phyloP scores from a whole-genome alignment of 2,329 filamentous ascomycete species.

The Cephalotrichum gorgonifer region DNA sequence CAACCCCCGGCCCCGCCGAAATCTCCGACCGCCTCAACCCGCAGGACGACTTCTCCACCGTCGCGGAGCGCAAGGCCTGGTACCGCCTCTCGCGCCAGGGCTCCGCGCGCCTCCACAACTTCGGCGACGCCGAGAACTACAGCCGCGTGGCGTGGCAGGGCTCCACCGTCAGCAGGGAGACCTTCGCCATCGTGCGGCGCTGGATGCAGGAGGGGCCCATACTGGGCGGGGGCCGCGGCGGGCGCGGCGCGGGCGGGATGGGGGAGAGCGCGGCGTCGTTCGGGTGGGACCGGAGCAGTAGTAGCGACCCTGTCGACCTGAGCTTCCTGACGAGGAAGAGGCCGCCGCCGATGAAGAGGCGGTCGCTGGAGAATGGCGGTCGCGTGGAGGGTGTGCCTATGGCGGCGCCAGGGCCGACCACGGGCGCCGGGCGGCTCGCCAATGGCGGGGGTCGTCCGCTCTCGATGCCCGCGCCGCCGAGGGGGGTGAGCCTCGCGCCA shows the following conservation, averaged over 20 bases:
- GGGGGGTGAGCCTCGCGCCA: background rate
- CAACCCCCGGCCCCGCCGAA: conserved; percentile 13
- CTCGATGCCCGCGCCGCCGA: conserved; percentile 3
- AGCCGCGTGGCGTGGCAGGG: conserved; percentile 44
- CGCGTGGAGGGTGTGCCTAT: background rate
- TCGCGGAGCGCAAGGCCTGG: conserved; percentile 53
- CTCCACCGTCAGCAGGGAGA: conserved; percentile 43
- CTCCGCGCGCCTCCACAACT: conserved; percentile 44
- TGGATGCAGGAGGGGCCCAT: conserved; percentile 55
- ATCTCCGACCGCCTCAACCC: conserved; percentile 38
- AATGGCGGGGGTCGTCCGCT: background rate
- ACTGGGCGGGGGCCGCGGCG: conserved; percentile 23
- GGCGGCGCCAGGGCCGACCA: conserved; percentile 6
- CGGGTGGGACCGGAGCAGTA: conserved; percentile 10
- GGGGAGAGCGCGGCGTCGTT: conserved; percentile 23
- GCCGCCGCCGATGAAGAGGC: conserved; percentile 24
- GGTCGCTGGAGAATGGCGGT: background rate
- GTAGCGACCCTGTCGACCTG: conserved; percentile 10
- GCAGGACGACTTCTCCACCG: conserved; percentile 32
- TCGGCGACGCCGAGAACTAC: conserved; percentile 50
- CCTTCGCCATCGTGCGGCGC: conserved; percentile 46
- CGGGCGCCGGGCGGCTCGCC: conserved; percentile 7
- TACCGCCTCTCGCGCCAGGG: conserved; percentile 53
- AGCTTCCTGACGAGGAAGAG: conserved; percentile 8
- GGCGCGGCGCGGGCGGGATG: conserved; percentile 40